Evolutionary conservation across 2,329 filamentous ascomycete species (phyloP), one percentile per base, ranked within the genome.

Genomic region (Malbranchea zuffiana): DNA sequence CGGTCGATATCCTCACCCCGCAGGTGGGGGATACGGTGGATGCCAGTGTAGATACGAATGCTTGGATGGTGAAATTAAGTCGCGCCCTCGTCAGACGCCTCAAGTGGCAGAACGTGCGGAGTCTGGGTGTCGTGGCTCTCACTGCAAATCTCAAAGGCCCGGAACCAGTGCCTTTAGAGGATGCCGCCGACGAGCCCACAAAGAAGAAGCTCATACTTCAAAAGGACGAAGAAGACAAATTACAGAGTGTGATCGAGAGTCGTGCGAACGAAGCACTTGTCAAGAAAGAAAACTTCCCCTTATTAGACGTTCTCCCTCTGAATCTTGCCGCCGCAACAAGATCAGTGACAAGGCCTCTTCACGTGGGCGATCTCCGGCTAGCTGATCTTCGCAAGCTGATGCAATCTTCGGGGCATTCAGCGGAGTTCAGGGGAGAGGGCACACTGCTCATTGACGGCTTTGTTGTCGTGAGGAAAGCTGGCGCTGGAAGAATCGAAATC

Each of bases 1-100:
- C 13, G 61, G 71, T 76, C 23, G 78, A 87, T 45, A 83, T 98
- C 4, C 88, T 88, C 54, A 86, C 84, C 0, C 90, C 90, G 1
- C 60, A 65, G 6, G 67, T 83, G n/a, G 86, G 86, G 16, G 67
- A 72, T 21, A 66, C 70, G 10, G 71, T 98, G 27, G 80, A 98
- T 57, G 90, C 88, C 8, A 95, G 87, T 52, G 88, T 96, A 27
- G 90, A 98, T 56, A 96, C 88, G 4, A 95, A 96, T 55, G 87
- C 90, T 3, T 98, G 92, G 90, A 80, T 83, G 16, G 82, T 98
- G 42, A 93, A 87, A 59, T 71, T 98, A 12, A 86, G 84, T 32
- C 83, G 88, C 48, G 67, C 74, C 29, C 74, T 98, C 13, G 82
- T 93, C 41, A 84, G 84, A 60, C 81, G 81, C 48, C 70, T 98